A percentile compares a stretch with the other conserved stretches of the same genome.
Evolutionary conservation across 768 basidiomycete genomes (phyloP).

Genomic region (Nevesoporus exiguus): DNA sequence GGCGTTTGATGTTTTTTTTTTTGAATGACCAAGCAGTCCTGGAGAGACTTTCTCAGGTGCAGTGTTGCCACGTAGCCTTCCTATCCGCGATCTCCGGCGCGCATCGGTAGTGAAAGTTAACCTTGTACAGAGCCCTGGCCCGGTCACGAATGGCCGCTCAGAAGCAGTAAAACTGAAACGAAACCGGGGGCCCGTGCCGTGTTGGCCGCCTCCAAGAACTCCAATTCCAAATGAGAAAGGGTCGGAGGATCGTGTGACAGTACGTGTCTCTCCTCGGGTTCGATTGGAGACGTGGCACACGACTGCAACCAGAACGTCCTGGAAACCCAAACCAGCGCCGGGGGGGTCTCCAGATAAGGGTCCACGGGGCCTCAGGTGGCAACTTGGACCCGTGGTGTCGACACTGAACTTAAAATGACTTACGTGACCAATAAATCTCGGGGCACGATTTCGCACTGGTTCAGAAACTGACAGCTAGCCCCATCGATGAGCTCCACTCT

Average conservation of each 20-base stretch:
- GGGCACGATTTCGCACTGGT: conserved; percentile 5
- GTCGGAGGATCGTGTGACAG: conserved; percentile 16
- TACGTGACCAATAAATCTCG: not conserved
- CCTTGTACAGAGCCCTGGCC: not conserved
- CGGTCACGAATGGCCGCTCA: not conserved
- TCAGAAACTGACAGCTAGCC: conserved; percentile 3
- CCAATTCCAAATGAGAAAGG: conserved; percentile 8
- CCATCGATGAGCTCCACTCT: conserved; percentile 8
- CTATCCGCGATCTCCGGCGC: conserved; percentile 1
- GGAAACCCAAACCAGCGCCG: not conserved
- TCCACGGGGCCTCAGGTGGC: conserved; percentile 8
- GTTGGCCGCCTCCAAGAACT: not conserved
- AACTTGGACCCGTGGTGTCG: conserved; percentile 8
- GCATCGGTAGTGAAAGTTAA: not conserved
- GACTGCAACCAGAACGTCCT: not conserved
- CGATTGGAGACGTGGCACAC: not conserved
- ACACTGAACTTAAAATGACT: conserved; percentile 8
- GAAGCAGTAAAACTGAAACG: not conserved
- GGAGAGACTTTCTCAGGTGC: not conserved
- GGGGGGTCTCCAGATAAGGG: not conserved
- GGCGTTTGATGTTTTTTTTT: not conserved
- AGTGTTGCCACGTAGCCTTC: not conserved
- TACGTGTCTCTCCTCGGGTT: not conserved
- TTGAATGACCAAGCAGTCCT: not conserved
- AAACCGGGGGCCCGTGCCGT: not conserved